Percentiles rank a stretch among this genome's conserved stretches.
Evolutionary conservation across 163 green algal species (phyloP).

Genomic region (Volvox carteri): DNA sequence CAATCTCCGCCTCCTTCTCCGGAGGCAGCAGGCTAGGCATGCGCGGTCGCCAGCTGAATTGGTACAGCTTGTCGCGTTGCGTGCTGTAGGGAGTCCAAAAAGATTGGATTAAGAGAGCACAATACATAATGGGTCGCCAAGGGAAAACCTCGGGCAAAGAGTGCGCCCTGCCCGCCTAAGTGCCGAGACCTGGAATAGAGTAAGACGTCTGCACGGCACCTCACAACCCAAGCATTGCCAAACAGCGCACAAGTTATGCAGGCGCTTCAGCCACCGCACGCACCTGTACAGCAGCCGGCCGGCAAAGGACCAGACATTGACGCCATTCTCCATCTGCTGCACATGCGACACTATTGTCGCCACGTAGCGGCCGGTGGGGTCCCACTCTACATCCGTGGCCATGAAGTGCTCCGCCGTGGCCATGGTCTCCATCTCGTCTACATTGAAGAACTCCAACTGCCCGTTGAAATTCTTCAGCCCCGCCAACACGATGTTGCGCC

Average conservation of each 20-base stretch:
- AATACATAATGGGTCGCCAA: no score
- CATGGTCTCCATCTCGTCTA: constrained; percentile 94
- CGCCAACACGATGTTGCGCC: constrained; percentile 94
- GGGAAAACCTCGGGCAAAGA: no score
- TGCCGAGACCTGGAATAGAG: no score
- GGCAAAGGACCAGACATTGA: constrained; percentile 94
- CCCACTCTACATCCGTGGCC: constrained; percentile 96
- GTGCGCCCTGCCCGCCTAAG: no score
- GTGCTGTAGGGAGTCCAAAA: background rate
- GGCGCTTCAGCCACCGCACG: no score
- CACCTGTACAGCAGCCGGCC: constrained; percentile 82
- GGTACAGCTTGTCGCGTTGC: constrained; percentile 89
- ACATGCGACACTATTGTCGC: constrained; percentile 90
- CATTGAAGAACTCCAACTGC: constrained; percentile 98
- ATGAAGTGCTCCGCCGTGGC: constrained; percentile 97
- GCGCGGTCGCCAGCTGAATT: constrained; percentile 96
- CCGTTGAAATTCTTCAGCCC: constrained; percentile 95
- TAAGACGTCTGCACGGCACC: no score
- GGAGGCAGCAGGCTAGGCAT: constrained; percentile 85
- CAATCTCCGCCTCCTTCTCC: constrained; percentile 92
- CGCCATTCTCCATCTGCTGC: constrained; percentile 98
- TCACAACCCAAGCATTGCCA: no score
- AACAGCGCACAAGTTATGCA: no score
- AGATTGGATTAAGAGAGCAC: background rate
- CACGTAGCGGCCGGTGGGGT: constrained; percentile 95